phyloP scores from a whole-genome alignment of 1,284 basidiomycete genomes.

The Austroboletus niveus region DNA sequence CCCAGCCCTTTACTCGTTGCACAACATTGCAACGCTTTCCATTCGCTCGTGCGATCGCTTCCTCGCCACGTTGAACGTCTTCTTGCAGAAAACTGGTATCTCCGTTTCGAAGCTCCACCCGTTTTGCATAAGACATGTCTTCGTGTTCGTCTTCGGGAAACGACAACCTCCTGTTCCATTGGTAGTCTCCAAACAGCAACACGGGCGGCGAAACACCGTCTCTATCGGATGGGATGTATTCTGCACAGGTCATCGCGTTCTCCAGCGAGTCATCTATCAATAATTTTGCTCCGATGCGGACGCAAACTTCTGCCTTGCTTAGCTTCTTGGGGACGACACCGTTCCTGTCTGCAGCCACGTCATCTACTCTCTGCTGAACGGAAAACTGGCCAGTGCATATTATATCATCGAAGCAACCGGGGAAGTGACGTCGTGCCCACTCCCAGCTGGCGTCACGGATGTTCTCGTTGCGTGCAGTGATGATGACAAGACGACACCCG shows the following conservation, averaged over 20 bases:
- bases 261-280: constrained; percentile 80
- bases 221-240: constrained; percentile 18
- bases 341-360: constrained; percentile 40
- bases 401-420: constrained; percentile 64
- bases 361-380: constrained; percentile 22
- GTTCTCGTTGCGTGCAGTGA: constrained; percentile 68
- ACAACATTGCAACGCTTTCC: constrained; percentile 41
- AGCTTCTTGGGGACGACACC: constrained; percentile 49
- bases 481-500: constrained; percentile 69
- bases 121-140: constrained; percentile 57
- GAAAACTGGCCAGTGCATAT: constrained; percentile 78
- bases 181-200: constrained; percentile 76
- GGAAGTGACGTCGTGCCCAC: constrained; percentile 68
- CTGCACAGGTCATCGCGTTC: constrained; percentile 64
- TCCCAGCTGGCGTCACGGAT: constrained; percentile 59
- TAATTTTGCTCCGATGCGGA: constrained; percentile 58
- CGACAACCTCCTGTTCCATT: constrained; percentile 64
- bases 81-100: constrained; percentile 57
- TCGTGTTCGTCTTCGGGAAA: constrained; percentile 45
- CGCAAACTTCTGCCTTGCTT: constrained; percentile 72
- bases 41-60: constrained; percentile 17
- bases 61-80: constrained; percentile 34
- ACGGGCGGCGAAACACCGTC: constrained; percentile 42
- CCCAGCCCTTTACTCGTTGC: constrained; percentile 54
- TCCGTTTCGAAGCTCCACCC: constrained; percentile 45